Evolutionary conservation across 805 yeast genomes (phyloP).

Genomic region (Starmerella bombi): DNA sequence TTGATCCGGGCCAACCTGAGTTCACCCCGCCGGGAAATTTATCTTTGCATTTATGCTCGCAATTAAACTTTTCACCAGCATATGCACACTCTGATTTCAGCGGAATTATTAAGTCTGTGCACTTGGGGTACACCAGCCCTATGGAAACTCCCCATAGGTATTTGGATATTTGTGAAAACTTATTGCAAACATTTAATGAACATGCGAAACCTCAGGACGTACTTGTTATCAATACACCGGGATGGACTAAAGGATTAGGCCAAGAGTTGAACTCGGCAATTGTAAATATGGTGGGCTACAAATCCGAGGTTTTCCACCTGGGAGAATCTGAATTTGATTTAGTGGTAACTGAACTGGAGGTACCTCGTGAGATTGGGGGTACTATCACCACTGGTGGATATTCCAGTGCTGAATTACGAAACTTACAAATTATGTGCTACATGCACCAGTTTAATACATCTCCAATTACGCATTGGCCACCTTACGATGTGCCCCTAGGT

Average conservation of each 20-base stretch:
- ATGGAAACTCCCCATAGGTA: constrained; percentile 51
- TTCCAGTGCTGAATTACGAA: constrained; percentile 20
- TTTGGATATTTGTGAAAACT: constrained; percentile 30
- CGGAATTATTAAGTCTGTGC: constrained; percentile 25
- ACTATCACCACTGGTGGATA: constrained; percentile 26
- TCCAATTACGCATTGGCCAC: constrained; percentile 27
- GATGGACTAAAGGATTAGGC: constrained; percentile 87
- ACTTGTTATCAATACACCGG: constrained; percentile 66
- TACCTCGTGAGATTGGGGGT: constrained; percentile 13
- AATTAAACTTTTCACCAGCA: constrained; percentile 32
- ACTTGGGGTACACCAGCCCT: constrained; percentile 57
- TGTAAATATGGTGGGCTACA: constrained; percentile 34
- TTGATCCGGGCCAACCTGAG: constrained; percentile 87
- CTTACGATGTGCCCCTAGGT: constrained; percentile 22
- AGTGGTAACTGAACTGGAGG: constrained; percentile 9
- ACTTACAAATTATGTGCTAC: constrained; percentile 23
- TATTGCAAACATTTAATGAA: constrained; percentile 29
- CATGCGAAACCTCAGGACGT: constrained; percentile 1
- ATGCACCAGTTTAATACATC: constrained; percentile 21
- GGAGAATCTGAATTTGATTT: constrained; percentile 30
- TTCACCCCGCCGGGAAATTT: constrained; percentile 59
- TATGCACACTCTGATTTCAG: constrained; percentile 25
- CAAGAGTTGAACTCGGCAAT: constrained; percentile 45
- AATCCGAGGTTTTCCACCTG: constrained; percentile 37
- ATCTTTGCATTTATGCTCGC: constrained; percentile 35